Base-by-base conservation (phyloP, 129 eudicot species). In the Erigeron canadensis region DNA sequence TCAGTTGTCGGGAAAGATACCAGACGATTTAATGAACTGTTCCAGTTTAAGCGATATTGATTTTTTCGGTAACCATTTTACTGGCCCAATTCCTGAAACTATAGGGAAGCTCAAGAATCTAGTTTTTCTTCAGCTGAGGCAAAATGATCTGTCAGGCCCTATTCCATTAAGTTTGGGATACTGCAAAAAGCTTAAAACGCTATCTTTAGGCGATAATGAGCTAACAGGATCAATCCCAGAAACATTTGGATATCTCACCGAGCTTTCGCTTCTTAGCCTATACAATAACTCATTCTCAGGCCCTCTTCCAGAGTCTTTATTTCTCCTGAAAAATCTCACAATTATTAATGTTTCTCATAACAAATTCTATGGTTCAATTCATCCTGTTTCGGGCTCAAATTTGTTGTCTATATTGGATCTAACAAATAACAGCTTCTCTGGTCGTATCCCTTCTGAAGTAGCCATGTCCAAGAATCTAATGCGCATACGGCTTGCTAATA, bases 231-330 rank as follows among this genome's bases (percentile, higher is more conserved):
- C 90, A 5, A 18, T 94, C 66, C 94, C 98, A 50, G 77, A 88
- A 4, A 85, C 98, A 9, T 94, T 89, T 65, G 77, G 85, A 51
- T 87, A 80, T 75, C 91, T 94, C 34, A 80, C 93, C 2, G 90
- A 86, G 64, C 85, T 94, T 28, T 75, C 54, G 28, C 84, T 89
- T 57, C 58, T 94, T 45, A 84, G 90, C 69, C 95, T 94, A 59
- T 94, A 94, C 83, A 94, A 94, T 70, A 94, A 94, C 61, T 94
- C 98, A 9, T 68, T 94, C 34, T 94, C 85, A 81, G 98, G 98
- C 43, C 92, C 93, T 16, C 73, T 94, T 84, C 98, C 98, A 42
- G 81, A 85, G 79, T 82, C 92, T 34, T 84, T 94, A 28, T 85
- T 63, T 67, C 89, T 79, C 40, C 70, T 89, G 57, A 94, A 84